Percentiles rank a stretch among this genome's conserved stretches.
Conservation (phyloP, 1,139 yeast genomes). For the Neolecta irregularis region DNA sequence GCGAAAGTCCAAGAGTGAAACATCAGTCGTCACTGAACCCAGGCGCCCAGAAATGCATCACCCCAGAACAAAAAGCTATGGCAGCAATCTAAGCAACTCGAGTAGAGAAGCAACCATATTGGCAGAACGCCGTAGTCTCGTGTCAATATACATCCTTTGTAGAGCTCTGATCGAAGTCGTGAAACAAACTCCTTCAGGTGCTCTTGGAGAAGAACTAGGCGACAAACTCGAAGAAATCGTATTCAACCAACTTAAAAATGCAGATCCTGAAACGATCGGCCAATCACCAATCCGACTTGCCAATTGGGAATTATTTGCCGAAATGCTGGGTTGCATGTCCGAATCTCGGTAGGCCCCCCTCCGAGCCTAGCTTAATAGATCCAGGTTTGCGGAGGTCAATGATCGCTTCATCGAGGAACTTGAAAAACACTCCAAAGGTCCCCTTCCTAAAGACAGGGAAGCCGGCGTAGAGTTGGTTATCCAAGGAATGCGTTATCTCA, state of each 20-base stretch:
- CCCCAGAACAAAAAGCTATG: constrained; percentile 34
- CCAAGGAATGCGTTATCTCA: constrained; percentile 79
- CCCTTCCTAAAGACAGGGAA: constrained; percentile 44
- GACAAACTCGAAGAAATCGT: constrained; percentile 84
- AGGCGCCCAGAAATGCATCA: too few species aligned
- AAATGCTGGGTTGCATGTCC: constrained; percentile 80
- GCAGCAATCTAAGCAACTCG: constrained; percentile 2
- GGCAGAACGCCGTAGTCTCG: constrained; percentile 74
- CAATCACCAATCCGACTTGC: constrained; percentile 68
- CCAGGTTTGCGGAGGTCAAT: constrained; percentile 76
- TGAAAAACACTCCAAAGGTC: constrained; percentile 37
- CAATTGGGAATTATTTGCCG: constrained; percentile 88
- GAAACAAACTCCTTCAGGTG: constrained; percentile 60
- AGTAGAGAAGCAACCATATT: constrained; percentile 33
- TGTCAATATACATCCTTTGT: constrained; percentile 80
- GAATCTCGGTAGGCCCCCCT: too few species aligned
- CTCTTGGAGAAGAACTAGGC: constrained; percentile 64
- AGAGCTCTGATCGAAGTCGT: constrained; percentile 87
- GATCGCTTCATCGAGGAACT: constrained; percentile 87
- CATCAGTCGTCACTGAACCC: constrained; percentile 54
- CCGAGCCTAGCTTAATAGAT: too few species aligned
- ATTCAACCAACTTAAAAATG: constrained; percentile 72
- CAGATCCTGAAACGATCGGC: constrained; percentile 58
- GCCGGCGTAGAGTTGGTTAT: constrained; percentile 60
- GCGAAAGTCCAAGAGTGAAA: constrained; percentile 84